phyloP scores from a whole-genome alignment of 495 filamentous ascomycete species.

The Penicillium crystallinum region DNA sequence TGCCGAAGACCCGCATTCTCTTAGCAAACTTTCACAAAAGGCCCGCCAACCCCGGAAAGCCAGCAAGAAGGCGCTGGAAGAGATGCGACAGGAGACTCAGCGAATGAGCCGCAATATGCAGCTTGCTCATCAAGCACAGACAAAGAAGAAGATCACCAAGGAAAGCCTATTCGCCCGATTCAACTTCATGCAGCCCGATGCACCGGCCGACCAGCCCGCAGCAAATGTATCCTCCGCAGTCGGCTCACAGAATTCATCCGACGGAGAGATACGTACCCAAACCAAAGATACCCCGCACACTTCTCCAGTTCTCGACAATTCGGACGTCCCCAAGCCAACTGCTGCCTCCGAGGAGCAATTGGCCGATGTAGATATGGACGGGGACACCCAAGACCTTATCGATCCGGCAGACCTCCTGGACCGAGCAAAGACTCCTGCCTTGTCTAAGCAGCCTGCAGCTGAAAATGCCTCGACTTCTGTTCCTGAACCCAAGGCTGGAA shows the following conservation, averaged over 20 bases:
- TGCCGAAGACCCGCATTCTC: slow-evolving; percentile 53
- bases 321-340: slow-evolving; percentile 18
- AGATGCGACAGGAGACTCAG: slow-evolving; percentile 90
- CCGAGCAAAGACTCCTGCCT: neutral
- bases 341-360: slow-evolving; percentile 8
- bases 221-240: slow-evolving; percentile 37
- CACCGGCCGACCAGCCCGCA: slow-evolving; percentile 15
- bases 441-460: neutral
- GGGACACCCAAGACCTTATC: slow-evolving; percentile 10
- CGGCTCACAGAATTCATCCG: slow-evolving; percentile 45
- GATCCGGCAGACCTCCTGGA: slow-evolving; percentile 17
- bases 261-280: slow-evolving; percentile 35
- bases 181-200: slow-evolving; percentile 54
- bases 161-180: slow-evolving; percentile 79
- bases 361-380: neutral
- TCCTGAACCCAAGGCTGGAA: neutral
- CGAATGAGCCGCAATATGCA: slow-evolving; percentile 86
- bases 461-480: neutral
- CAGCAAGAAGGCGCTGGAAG: slow-evolving; percentile 93
- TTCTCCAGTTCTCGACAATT: slow-evolving; percentile 35
- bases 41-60: slow-evolving; percentile 74
- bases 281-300: slow-evolving; percentile 48
- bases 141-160: slow-evolving; percentile 88
- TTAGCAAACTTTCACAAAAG: slow-evolving; percentile 56
- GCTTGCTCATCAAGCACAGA: slow-evolving; percentile 80